Evolutionary conservation across 345 rosid species (phyloP).

Genomic region (Salix exigua): DNA sequence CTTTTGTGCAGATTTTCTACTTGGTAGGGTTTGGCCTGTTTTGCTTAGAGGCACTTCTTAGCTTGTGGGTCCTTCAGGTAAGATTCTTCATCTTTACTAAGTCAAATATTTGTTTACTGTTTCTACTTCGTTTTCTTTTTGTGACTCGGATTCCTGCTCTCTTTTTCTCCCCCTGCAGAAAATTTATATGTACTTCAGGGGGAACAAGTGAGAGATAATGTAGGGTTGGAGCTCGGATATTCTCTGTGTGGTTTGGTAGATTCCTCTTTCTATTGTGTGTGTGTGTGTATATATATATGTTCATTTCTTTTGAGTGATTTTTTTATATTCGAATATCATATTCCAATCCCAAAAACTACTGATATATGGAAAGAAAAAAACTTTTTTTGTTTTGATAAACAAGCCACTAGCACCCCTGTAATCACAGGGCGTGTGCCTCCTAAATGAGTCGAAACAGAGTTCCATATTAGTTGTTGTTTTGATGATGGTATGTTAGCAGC

Average conservation of each 20-base stretch:
- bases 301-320: neutral
- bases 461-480: neutral
- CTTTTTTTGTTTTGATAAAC: neutral
- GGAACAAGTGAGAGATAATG: slow-evolving; percentile 56
- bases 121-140: neutral
- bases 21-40: slow-evolving; percentile 84
- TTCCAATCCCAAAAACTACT: neutral
- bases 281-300: neutral
- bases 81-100: neutral
- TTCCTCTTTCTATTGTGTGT: neutral
- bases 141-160: neutral
- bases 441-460: neutral
- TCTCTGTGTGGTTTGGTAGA: neutral
- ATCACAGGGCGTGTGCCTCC: neutral
- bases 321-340: neutral
- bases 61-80: slow-evolving; percentile 99
- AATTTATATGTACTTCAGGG: slow-evolving; percentile 78
- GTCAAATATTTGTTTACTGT: neutral
- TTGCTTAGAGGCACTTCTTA: slow-evolving; percentile 80
- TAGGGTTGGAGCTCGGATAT: neutral
- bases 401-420: neutral
- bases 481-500: too few relatives aligned
- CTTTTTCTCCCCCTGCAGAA: slow-evolving; percentile 49
- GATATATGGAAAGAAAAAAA: neutral
- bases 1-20: slow-evolving; percentile 72